Conservation (phyloP, 345 rosid species). For the Brassica incana region DNA sequence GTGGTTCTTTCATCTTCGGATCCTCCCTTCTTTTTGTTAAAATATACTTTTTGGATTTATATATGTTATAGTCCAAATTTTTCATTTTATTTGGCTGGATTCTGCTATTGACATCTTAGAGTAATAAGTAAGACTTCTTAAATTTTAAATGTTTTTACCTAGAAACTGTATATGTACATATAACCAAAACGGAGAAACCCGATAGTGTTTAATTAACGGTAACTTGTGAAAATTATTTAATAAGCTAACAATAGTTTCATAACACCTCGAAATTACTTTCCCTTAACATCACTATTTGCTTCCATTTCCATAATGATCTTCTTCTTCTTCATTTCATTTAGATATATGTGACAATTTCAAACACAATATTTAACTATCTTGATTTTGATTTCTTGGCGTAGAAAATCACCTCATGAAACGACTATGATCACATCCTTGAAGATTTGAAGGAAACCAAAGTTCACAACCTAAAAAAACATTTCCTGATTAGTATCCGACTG, state of each 20-base stretch:
- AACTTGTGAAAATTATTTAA: neutral
- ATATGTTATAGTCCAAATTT: neutral
- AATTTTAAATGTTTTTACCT: neutral
- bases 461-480: neutral
- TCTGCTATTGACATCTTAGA: neutral
- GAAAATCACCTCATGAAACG: slow-evolving; percentile 21
- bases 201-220: neutral
- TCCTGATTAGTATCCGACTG: neutral
- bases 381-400: slow-evolving; percentile 28
- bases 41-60: neutral
- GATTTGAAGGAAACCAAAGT: slow-evolving; percentile 23
- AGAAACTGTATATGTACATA: neutral
- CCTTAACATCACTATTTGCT: slow-evolving; percentile 18
- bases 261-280: slow-evolving; percentile 19
- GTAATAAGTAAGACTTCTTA: neutral
- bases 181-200: neutral
- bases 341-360: neutral
- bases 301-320: slow-evolving; percentile 30
- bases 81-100: neutral
- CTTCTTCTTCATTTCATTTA: slow-evolving; percentile 15
- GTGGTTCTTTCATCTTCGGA: neutral
- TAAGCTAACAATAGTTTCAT: slow-evolving; percentile 3
- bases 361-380: slow-evolving; percentile 21
- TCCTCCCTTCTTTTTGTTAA: neutral
- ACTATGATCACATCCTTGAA: slow-evolving; percentile 21